Conservation (phyloP, 2,329 filamentous ascomycete genomes). For the Aspergillus texensis region DNA sequence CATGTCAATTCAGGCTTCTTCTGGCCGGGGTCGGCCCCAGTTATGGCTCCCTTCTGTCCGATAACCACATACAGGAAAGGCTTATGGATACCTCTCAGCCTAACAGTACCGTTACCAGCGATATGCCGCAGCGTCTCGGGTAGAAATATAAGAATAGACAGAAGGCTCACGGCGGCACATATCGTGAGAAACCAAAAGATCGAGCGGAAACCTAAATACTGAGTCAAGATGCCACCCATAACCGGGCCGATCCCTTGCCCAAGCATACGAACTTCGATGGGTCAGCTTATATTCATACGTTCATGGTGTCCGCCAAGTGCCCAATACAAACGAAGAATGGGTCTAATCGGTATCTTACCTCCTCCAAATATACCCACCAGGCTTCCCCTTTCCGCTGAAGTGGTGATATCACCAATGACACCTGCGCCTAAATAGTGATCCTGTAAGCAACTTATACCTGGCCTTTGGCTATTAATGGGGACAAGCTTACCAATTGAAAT, state of each 20-base stretch:
- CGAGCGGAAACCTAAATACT: constrained; percentile 41
- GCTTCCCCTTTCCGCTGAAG: constrained; percentile 41
- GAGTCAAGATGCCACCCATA: constrained; percentile 41
- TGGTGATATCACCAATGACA: constrained; percentile 47
- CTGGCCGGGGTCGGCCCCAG: constrained; percentile 19
- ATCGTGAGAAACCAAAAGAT: constrained; percentile 49
- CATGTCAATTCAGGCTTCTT: constrained; percentile 25
- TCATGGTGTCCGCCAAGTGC: neutral
- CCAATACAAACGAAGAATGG: neutral
- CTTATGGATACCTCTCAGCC: constrained; percentile 43
- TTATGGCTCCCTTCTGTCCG: constrained; percentile 21
- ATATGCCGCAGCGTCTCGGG: constrained; percentile 46
- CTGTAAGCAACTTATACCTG: neutral
- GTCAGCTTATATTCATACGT: neutral
- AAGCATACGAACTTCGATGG: constrained; percentile 43
- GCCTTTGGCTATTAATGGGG: neutral
- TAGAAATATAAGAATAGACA: constrained; percentile 45
- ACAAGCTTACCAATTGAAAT: constrained; percentile 21
- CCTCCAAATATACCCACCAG: constrained; percentile 32
- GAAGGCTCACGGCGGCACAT: constrained; percentile 36
- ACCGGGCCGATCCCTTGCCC: constrained; percentile 52
- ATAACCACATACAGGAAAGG: constrained; percentile 40
- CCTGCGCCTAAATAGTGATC: constrained; percentile 25
- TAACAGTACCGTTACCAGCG: constrained; percentile 44
- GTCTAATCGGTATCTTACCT: neutral